Evolutionary conservation across 129 eudicot genomes (phyloP), one percentile per base, ranked within the genome.

Genomic region (Tanacetum coccineum): DNA sequence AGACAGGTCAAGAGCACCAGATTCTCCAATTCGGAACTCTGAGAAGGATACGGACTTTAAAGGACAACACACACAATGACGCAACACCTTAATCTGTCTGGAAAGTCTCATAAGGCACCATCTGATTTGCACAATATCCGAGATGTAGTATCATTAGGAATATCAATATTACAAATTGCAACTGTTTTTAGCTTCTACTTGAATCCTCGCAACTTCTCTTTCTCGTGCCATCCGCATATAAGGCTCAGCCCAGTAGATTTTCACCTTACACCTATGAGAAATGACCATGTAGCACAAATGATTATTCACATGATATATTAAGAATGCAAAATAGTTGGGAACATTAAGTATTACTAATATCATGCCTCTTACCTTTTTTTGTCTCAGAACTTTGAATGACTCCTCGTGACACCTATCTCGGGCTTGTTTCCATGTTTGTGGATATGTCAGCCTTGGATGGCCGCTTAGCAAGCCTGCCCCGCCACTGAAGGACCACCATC

Each of bases 381-480:
- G 1, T 54, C 39, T 39, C 54, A 68, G 19, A 14, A 68, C 51
- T 9, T 39, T 19, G 11, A 68, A 68, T n/a, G 64, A 68, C 21
- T 68, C 73, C 18, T 68, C 18, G 0, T 54, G 44, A 53, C 53
- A 11, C 59, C 75, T 53, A 3, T 53, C 13, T 18, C 62, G 25
- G 18, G 50, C 53, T 4, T 62, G 72, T 11, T 52, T 53, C 51
- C 51, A 22, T 8, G 62, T 62, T 7, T 21, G n/a, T n/a, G n/a
- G n/a, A n/a, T n/a, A n/a, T n/a, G n/a, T n/a, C n/a, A n/a, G n/a
- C n/a, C n/a, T n/a, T n/a, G n/a, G n/a, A n/a, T n/a, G n/a, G n/a
- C n/a, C n/a, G n/a, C n/a, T n/a, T n/a, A n/a, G n/a, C n/a, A n/a
- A n/a, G n/a, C n/a, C n/a, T n/a, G n/a, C n/a, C n/a, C n/a, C n/a